Evolutionary conservation across 2,329 filamentous ascomycete species (phyloP).

Genomic region (Aspergillus thermomutatus): DNA sequence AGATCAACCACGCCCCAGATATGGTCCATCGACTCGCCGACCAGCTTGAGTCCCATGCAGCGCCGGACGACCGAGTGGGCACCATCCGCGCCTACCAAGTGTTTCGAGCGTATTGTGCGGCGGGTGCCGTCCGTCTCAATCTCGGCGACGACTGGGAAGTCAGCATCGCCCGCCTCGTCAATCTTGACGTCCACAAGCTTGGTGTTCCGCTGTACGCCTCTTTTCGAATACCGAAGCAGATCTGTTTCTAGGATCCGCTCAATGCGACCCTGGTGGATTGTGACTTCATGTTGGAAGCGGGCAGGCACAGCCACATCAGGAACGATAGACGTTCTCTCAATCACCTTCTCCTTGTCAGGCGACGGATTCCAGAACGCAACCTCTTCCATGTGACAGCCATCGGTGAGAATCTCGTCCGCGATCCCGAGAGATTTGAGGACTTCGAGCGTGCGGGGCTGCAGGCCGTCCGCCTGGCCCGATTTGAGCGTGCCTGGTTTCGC

Average conservation of each 20-base stretch:
- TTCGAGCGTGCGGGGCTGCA: conserved; percentile 44
- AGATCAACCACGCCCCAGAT: conserved; percentile 77
- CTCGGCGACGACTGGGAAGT: conserved; percentile 34
- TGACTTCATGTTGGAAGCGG: conserved; percentile 67
- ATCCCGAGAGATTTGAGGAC: conserved; percentile 43
- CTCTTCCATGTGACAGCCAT: conserved; percentile 50
- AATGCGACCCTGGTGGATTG: conserved; percentile 69
- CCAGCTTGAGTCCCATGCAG: conserved; percentile 49
- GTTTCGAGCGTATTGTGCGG: conserved; percentile 59
- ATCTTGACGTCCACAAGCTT: conserved; percentile 61
- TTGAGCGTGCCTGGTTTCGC: conserved; percentile 37
- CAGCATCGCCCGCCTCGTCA: conserved; percentile 46
- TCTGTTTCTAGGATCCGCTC: conserved; percentile 68
- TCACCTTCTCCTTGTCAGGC: conserved; percentile 48
- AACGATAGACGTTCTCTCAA: conserved; percentile 58
- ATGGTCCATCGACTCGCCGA: conserved; percentile 66
- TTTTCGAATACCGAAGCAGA: conserved; percentile 58
- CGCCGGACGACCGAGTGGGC: conserved; percentile 64
- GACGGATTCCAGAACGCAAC: conserved; percentile 67
- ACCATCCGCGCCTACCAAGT: conserved; percentile 69
- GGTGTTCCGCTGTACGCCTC: conserved; percentile 61
- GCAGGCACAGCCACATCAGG: conserved; percentile 60
- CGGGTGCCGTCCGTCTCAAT: conserved; percentile 27
- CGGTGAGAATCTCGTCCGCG: conserved; percentile 36
- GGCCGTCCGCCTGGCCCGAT: conserved; percentile 43